phyloP scores from a whole-genome alignment of 768 basidiomycete genomes.

The Tulasnella sp. region DNA sequence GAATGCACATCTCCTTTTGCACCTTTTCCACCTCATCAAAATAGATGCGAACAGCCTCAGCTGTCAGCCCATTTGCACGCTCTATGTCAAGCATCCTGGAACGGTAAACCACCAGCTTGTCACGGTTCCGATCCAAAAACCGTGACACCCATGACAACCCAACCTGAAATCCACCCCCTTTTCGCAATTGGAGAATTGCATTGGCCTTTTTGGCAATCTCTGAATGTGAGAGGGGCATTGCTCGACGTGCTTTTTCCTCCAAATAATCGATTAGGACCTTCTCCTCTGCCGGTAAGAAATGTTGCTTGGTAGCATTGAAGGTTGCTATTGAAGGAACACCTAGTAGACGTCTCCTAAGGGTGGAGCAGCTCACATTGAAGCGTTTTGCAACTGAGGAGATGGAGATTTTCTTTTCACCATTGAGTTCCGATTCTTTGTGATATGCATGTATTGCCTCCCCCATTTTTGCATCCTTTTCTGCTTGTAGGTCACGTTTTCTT shows the following conservation, averaged over 20 bases:
- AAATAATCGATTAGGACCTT: not conserved
- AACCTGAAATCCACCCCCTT: not conserved
- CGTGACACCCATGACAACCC: constrained; percentile 10
- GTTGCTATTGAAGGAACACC: constrained; percentile 21
- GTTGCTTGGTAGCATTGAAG: constrained; percentile 24
- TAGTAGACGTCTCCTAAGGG: constrained; percentile 17
- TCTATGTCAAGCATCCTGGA: not conserved
- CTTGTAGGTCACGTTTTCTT: not conserved
- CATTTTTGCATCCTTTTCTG: not conserved
- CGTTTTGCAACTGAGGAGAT: not conserved
- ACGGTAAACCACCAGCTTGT: not conserved
- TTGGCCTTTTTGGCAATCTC: constrained; percentile 29
- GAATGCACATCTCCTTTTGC: not conserved
- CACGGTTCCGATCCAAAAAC: constrained; percentile 13
- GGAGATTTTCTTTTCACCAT: constrained; percentile 7
- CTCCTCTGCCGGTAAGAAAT: constrained; percentile 25
- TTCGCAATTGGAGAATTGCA: constrained; percentile 12
- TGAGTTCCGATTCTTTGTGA: not conserved
- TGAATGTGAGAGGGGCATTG: constrained; percentile 28
- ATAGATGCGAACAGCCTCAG: constrained; percentile 1
- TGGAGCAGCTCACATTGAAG: constrained; percentile 15
- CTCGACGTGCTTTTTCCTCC: constrained; percentile 21
- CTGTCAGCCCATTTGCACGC: constrained; percentile 11
- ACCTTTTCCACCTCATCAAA: constrained; percentile 11
- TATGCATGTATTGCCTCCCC: not conserved